phyloP scores from a whole-genome alignment of 352 stramenopile species.

The Phytopythium litorale region DNA sequence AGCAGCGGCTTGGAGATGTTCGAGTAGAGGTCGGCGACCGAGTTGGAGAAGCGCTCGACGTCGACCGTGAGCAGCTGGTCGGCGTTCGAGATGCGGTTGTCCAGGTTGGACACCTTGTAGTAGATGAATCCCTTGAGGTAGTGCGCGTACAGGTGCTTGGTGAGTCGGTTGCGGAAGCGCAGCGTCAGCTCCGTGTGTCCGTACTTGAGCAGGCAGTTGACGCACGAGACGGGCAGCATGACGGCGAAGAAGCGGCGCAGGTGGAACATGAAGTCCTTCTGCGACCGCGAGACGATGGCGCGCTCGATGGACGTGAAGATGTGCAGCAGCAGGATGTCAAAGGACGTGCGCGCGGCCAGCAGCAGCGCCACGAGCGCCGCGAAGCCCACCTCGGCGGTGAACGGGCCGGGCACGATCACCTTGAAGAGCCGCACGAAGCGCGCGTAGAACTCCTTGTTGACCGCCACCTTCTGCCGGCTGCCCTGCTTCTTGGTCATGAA shows the following conservation, averaged over 20 bases:
- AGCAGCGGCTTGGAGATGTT: constrained; percentile 86
- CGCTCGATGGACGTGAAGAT: constrained; percentile 74
- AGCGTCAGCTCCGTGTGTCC: constrained; percentile 77
- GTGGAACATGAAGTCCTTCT: constrained; percentile 55
- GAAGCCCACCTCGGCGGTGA: constrained; percentile 69
- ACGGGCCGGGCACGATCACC: constrained; percentile 63
- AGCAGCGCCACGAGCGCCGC: constrained; percentile 57
- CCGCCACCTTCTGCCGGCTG: constrained; percentile 56
- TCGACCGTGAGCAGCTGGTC: constrained; percentile 87
- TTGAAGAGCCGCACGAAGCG: constrained; percentile 70
- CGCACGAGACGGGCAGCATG: constrained; percentile 75
- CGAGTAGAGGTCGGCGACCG: constrained; percentile 83
- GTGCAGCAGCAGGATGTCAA: constrained; percentile 75
- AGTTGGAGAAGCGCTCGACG: constrained; percentile 81
- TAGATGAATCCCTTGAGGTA: constrained; percentile 89
- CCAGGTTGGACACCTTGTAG: constrained; percentile 90
- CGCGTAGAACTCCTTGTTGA: constrained; percentile 65
- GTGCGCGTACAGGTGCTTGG: constrained; percentile 72
- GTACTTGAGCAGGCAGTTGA: constrained; percentile 83
- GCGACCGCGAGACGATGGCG: constrained; percentile 74
- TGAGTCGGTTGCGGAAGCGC: constrained; percentile 81
- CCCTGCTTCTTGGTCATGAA: constrained; percentile 78
- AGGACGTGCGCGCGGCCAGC: constrained; percentile 65
- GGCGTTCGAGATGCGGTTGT: constrained; percentile 85
- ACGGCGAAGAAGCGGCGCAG: constrained; percentile 70